Evolutionary conservation across 164 flowering plant genomes (phyloP).

Genomic region (Vitis labrusca): DNA sequence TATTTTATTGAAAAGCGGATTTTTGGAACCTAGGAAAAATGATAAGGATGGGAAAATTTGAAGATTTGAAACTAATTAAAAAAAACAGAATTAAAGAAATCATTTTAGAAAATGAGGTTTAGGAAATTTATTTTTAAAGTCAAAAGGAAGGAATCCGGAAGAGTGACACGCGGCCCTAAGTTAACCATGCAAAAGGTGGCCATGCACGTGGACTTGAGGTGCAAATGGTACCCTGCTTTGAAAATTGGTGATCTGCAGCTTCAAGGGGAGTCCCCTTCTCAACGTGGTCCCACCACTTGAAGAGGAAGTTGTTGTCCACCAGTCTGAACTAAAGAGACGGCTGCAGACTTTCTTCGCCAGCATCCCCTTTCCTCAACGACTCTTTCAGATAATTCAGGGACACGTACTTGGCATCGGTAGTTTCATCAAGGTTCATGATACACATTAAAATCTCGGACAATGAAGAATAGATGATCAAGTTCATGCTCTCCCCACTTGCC

Average conservation of each 20-base stretch:
- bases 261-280: constrained; percentile 69
- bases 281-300: constrained; percentile 95
- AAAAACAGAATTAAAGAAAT: too few relatives aligned
- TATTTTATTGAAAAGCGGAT: too few relatives aligned
- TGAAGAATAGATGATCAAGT: constrained; percentile 92
- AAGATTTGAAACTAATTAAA: too few relatives aligned
- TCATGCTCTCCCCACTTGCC: constrained; percentile 99
- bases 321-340: constrained; percentile 95
- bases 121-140: too few relatives aligned
- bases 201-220: too few relatives aligned
- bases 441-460: constrained; percentile 71
- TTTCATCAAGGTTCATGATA: constrained; percentile 88
- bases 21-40: too few relatives aligned
- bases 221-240: too few relatives aligned
- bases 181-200: too few relatives aligned
- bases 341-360: constrained; percentile 84
- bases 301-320: constrained; percentile 85
- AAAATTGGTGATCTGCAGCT: constrained; percentile 41
- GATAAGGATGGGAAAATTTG: too few relatives aligned
- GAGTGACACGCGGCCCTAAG: too few relatives aligned
- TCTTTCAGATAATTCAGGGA: constrained; percentile 75
- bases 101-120: too few relatives aligned
- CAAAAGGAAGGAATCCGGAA: too few relatives aligned
- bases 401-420: constrained; percentile 74
- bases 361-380: constrained; percentile 83